Evolutionary conservation across 148 eudicot species (phyloP).

Genomic region (Rhododendron griersonianum): DNA sequence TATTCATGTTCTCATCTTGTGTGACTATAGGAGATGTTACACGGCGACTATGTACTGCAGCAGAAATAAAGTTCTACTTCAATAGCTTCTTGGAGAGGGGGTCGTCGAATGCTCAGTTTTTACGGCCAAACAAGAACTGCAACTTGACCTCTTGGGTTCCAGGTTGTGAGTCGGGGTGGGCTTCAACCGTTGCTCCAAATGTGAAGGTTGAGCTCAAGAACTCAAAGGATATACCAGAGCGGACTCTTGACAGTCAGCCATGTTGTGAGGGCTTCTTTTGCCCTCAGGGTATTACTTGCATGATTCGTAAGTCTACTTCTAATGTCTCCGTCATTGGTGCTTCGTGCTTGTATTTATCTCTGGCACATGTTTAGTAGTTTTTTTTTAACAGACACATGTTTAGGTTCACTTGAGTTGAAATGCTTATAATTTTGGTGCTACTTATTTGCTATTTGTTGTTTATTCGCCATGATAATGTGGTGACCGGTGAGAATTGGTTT

Average conservation of each 20-base stretch:
- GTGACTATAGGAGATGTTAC: conserved; percentile 48
- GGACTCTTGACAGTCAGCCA: conserved; percentile 59
- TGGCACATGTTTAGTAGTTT: background rate
- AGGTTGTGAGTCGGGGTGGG: conserved; percentile 98
- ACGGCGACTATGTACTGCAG: conserved; percentile 72
- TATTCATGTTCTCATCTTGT: background rate
- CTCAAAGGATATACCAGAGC: conserved; percentile 44
- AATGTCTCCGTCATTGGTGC: background rate
- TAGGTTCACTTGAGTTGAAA: background rate
- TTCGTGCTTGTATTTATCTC: background rate
- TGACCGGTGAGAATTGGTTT: background rate
- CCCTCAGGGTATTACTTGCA: conserved; percentile 95
- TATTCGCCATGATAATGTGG: background rate
- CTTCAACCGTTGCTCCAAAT: conserved; percentile 42
- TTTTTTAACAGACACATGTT: background rate
- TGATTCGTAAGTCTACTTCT: conserved; percentile 74
- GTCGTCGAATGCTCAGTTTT: conserved; percentile 38
- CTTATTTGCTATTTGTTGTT: background rate
- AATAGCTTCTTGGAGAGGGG: conserved; percentile 47
- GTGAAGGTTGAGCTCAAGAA: conserved; percentile 56
- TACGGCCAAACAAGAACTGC: conserved; percentile 78
- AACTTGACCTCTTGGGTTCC: conserved; percentile 68
- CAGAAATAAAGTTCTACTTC: conserved; percentile 81
- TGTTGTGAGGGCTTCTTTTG: conserved; percentile 96
- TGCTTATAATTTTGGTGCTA: background rate